Base-by-base conservation (phyloP, 1,284 basidiomycete genomes). In the Irpex rosettiformis region DNA sequence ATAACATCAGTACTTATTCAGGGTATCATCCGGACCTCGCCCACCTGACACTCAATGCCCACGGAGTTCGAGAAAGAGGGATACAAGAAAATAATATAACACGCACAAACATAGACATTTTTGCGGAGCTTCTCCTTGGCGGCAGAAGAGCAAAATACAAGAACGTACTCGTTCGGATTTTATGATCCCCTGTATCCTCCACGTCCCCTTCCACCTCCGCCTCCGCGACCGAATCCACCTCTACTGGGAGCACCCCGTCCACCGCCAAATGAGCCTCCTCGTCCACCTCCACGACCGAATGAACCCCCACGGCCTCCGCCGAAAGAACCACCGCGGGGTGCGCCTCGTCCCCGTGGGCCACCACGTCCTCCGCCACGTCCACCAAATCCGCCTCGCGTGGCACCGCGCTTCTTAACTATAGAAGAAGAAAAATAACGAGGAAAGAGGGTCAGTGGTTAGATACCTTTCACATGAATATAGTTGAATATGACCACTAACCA, bases 101-200 rank as follows among this genome's bases (percentile, higher is more conserved):
- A n/a, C n/a, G n/a, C n/a, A n/a, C n/a, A n/a, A n/a, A n/a, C n/a
- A n/a, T n/a, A n/a, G n/a, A n/a, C n/a, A n/a, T n/a, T n/a, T n/a
- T n/a, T n/a, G n/a, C n/a, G n/a, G n/a, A n/a, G n/a, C n/a, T n/a
- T n/a, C n/a, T n/a, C n/a, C n/a, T n/a, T n/a, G n/a, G n/a, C n/a
- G n/a, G n/a, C n/a, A n/a, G n/a, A n/a, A n/a, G n/a, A n/a, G n/a
- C n/a, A n/a, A n/a, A n/a, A n/a, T n/a, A n/a, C n/a, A n/a, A n/a
- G n/a, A n/a, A n/a, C n/a, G n/a, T n/a, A n/a, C n/a, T n/a, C n/a
- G n/a, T n/a, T n/a, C n/a, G n/a, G n/a, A n/a, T 37, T 37, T 66
- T 70, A 81, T 67, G 72, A 82, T 42, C 82, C 81, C 66, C 82
- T 75, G 69, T 73, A 80, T 27, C 77, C 73, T 51, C 73, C 72